phyloP scores from a whole-genome alignment of 2,329 filamentous ascomycete genomes.

The Penicillium polonicum region DNA sequence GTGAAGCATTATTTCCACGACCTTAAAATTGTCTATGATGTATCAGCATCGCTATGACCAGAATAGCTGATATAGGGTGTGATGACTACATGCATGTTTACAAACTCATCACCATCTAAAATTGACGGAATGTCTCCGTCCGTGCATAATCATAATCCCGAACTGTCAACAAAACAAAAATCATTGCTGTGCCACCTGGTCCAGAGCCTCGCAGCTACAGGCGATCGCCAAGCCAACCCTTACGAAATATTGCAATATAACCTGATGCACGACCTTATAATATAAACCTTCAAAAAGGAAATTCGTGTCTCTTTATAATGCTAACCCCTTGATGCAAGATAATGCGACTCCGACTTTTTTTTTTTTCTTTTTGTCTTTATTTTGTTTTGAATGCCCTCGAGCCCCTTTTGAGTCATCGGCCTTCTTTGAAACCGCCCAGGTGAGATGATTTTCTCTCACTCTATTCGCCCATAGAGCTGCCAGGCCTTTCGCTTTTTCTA shows the following conservation, averaged over 20 bases:
- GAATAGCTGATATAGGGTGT: neutral
- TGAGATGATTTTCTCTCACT: neutral
- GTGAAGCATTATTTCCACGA: neutral
- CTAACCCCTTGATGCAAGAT: neutral
- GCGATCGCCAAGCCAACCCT: neutral
- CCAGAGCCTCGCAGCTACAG: neutral
- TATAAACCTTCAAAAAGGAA: neutral
- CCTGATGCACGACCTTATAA: neutral
- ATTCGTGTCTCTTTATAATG: neutral
- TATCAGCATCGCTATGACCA: neutral
- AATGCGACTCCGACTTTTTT: neutral
- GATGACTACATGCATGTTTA: neutral
- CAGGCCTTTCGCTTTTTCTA: neutral
- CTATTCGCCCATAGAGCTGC: neutral
- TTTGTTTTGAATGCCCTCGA: neutral
- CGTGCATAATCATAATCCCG: neutral
- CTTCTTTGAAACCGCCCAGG: neutral
- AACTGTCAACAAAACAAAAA: neutral
- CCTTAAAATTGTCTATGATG: neutral
- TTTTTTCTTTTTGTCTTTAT: too few species aligned
- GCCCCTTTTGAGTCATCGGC: neutral
- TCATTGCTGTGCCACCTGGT: neutral
- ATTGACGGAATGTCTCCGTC: neutral
- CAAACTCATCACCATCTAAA: neutral
- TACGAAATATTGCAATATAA: neutral